phyloP scores from a whole-genome alignment of 176 grass and related monocot species.

The Paspalum notatum region DNA sequence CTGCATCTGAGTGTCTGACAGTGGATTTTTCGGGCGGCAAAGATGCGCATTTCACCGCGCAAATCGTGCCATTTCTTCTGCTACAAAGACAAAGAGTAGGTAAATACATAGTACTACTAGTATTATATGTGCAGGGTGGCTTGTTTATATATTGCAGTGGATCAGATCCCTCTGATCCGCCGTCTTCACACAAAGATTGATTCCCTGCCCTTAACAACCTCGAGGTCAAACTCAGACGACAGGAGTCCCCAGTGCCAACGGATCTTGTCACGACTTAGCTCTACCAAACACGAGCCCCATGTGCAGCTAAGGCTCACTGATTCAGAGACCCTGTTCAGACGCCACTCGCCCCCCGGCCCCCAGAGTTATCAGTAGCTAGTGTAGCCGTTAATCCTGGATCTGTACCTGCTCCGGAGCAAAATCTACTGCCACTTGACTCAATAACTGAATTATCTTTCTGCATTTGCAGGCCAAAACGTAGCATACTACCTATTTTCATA shows the following conservation, averaged over 20 bases:
- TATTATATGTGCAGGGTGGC: not conserved
- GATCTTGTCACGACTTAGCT: conserved; percentile 33
- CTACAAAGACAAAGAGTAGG: not conserved
- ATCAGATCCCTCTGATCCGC: not conserved
- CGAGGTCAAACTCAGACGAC: conserved; percentile 31
- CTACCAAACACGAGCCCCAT: conserved; percentile 55
- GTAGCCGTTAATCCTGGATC: conserved; percentile 31
- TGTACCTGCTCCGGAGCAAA: not conserved
- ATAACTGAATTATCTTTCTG: conserved; percentile 38
- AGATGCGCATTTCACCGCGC: not conserved
- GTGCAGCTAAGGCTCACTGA: conserved; percentile 14
- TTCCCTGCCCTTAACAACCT: not conserved
- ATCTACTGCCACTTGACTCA: not conserved
- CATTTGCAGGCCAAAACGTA: not conserved
- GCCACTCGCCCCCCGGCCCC: not conserved
- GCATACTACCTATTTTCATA: not conserved
- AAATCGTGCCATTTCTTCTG: not conserved
- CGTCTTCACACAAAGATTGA: not conserved
- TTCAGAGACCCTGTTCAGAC: conserved; percentile 9
- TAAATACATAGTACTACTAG: not conserved
- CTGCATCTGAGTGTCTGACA: not conserved
- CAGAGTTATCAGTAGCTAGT: not conserved
- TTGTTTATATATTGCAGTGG: not conserved
- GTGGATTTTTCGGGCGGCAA: not conserved
- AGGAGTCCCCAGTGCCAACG: conserved; percentile 1